phyloP scores from a whole-genome alignment of 371 early-diverging fungal genomes.

The Actinomortierella ambigua region DNA sequence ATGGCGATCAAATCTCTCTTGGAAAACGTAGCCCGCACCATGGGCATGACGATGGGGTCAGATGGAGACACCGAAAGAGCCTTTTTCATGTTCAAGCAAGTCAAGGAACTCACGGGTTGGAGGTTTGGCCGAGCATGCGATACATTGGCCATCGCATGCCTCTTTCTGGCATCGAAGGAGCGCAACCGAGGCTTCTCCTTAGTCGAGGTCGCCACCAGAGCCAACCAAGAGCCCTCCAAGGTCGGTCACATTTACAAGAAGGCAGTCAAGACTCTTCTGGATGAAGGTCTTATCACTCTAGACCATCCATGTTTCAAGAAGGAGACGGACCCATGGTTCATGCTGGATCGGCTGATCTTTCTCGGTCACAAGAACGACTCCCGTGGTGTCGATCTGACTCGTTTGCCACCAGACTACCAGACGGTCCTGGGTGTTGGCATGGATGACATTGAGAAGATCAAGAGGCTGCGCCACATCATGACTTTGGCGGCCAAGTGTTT shows the following conservation, averaged over 20 bases:
- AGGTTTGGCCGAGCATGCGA: not conserved
- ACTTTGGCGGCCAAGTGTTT: slow-evolving; percentile 23
- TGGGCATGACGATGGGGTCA: not conserved
- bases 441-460: not conserved
- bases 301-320: not conserved
- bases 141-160: slow-evolving; percentile 14
- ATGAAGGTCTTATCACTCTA: not conserved
- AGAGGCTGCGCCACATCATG: slow-evolving; percentile 9
- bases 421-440: slow-evolving; percentile 10
- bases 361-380: slow-evolving; percentile 14
- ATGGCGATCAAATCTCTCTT: too few relatives aligned
- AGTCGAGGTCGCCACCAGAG: slow-evolving; percentile 10
- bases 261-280: slow-evolving; percentile 6
- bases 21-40: too few relatives aligned
- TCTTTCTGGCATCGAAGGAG: slow-evolving; percentile 32
- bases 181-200: slow-evolving; percentile 9
- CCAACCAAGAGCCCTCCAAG: slow-evolving; percentile 5
- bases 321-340: slow-evolving; percentile 27
- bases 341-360: slow-evolving; percentile 17
- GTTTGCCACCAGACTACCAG: slow-evolving; percentile 1
- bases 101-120: not conserved
- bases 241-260: slow-evolving; percentile 18
- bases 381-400: slow-evolving; percentile 11
- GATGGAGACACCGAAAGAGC: slow-evolving; percentile 1
- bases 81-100: not conserved